Evolutionary conservation across 495 filamentous ascomycete species (phyloP).

Genomic region (Trichoderma virens): DNA sequence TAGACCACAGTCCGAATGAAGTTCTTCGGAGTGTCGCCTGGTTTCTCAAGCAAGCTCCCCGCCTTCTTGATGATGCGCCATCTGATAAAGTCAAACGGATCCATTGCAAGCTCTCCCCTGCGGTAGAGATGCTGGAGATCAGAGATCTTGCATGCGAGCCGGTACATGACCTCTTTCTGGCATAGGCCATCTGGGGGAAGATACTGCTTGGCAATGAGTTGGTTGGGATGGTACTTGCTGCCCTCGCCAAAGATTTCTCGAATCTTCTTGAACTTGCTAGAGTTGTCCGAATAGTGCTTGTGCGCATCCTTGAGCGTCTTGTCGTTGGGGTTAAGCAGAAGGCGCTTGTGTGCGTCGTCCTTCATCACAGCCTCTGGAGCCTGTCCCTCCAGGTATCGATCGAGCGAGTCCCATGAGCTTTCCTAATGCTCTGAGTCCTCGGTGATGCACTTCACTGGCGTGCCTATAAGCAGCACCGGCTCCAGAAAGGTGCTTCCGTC

Average conservation of each 20-base stretch:
- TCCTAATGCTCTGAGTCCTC: neutral
- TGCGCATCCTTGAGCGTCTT: neutral
- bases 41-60: neutral
- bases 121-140: neutral
- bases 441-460: neutral
- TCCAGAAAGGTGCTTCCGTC: conserved; percentile 5
- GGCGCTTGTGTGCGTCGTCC: neutral
- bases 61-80: conserved; percentile 10
- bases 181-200: conserved; percentile 1
- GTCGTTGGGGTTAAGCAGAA: neutral
- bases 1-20: neutral
- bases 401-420: neutral
- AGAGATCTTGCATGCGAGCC: neutral
- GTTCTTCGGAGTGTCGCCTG: neutral
- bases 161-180: conserved; percentile 1
- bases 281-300: conserved; percentile 2
- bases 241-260: neutral
- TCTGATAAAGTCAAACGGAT: conserved; percentile 10
- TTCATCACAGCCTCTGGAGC: neutral
- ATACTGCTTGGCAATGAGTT: neutral
- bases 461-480: neutral
- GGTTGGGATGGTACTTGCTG: conserved; percentile 3
- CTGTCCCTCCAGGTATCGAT: neutral
- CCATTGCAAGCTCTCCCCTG: neutral
- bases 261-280: conserved; percentile 8